Percentiles rank a stretch among this genome's conserved stretches.
phyloP scores from a whole-genome alignment of 2,329 filamentous ascomycete species.

The Neofusicoccum sp. region DNA sequence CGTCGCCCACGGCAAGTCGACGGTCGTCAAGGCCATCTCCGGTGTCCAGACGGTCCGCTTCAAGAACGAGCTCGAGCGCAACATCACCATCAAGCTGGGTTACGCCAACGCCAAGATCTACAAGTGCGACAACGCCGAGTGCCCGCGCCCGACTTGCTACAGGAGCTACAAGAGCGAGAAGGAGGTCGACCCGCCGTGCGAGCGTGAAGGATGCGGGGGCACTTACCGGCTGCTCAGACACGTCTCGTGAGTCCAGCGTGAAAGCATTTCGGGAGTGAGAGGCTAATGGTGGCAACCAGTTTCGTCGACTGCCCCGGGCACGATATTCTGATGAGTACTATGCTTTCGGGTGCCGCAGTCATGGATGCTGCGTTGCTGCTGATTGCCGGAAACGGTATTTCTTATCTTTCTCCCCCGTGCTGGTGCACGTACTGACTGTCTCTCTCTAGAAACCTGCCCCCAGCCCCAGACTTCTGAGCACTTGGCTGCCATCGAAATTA shows the following conservation, averaged over 20 bases:
- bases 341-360: slow-evolving; percentile 98
- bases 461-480: slow-evolving; percentile 99
- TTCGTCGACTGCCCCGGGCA: slow-evolving; percentile 99
- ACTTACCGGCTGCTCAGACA: slow-evolving; percentile 87
- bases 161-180: slow-evolving; percentile 98
- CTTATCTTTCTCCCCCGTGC: no score
- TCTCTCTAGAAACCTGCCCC: slow-evolving; percentile 73
- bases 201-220: slow-evolving; percentile 85
- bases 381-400: slow-evolving; percentile 76
- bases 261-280: neutral
- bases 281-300: slow-evolving; percentile 44
- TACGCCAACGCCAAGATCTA: slow-evolving; percentile 99
- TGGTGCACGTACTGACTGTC: neutral
- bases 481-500: slow-evolving; percentile 98
- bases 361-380: slow-evolving; percentile 97
- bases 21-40: slow-evolving; percentile 98
- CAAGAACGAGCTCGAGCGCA: slow-evolving; percentile 99
- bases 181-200: slow-evolving; percentile 94
- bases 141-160: slow-evolving; percentile 93
- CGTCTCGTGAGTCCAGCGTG: slow-evolving; percentile 70
- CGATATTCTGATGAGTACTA: slow-evolving; percentile 99
- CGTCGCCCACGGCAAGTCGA: slow-evolving; percentile 98
- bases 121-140: slow-evolving; percentile 90
- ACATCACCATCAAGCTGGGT: slow-evolving; percentile 99
- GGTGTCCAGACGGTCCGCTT: slow-evolving; percentile 98